Evolutionary conservation across 2,329 filamentous ascomycete genomes (phyloP), one percentile per base, ranked within the genome.

Genomic region (Tricladium varicosporioides): DNA sequence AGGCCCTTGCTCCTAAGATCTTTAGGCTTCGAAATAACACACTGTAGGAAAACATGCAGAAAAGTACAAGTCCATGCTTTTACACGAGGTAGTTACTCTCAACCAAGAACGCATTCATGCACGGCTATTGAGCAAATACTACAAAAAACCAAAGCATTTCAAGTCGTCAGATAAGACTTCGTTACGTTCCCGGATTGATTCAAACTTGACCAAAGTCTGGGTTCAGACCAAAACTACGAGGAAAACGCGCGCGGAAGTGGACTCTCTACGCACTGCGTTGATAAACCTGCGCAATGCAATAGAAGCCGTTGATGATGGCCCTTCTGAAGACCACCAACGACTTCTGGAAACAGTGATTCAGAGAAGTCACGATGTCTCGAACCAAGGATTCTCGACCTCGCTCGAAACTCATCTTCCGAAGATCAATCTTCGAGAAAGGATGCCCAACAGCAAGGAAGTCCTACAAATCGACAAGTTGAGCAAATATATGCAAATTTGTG

Each of bases 391-490:
- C 2, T 52, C 11, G 3, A 59, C 46, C 14, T 53, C 53, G 10
- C 47, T 59, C 2, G 53, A 47, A 51, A 48, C n/a, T 11, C 32
- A 44, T 7, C 40, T 56, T 13, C 11, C 22, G 31, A 11, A 15
- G 14, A n/a, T 53, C 13, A 33, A 36, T 18, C 10, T 50, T 32
- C 2, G n/a, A 11, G 4, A 19, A 15, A 15, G 13, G 4, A 44
- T 44, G 2, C 32, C 7, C 5, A 15, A 31, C 5, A 31, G 31
- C 10, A 11, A 19, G 22, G 47, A 18, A 15, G 52, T 62, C 5
- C 40, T 53, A 7, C 27, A 62, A 31, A 61, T 62, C 14, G 60
- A 62, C 27, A 58, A 60, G 15, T 50, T 64, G 1, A 46, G 54
- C 22, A 58, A 49, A 27, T 61, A 61, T 22, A 32, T 52, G 15